phyloP scores from a whole-genome alignment of 306 rosid genomes.

The Aeschynomene evenia region DNA sequence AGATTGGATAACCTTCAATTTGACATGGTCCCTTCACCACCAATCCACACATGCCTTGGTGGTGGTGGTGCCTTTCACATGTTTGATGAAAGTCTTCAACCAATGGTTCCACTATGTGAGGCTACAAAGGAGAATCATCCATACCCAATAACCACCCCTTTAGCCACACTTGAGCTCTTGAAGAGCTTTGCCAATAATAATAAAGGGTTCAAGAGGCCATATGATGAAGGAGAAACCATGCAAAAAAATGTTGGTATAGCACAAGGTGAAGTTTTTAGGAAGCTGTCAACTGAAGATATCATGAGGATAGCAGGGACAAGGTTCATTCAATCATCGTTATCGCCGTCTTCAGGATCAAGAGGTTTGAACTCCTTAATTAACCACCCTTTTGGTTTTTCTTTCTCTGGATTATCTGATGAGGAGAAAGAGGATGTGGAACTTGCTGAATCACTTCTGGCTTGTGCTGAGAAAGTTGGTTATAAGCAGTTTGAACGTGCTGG shows the following conservation, averaged over 20 bases:
- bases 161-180: conserved; percentile 54
- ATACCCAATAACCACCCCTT: conserved; percentile 19
- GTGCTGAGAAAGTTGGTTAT: conserved; percentile 63
- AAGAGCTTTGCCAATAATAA: conserved; percentile 40
- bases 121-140: conserved; percentile 28
- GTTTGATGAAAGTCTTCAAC: conserved; percentile 23
- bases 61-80: conserved; percentile 4
- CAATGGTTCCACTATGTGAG: conserved; percentile 22
- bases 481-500: conserved; percentile 50
- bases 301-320: conserved; percentile 63
- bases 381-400: conserved; percentile 49
- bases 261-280: background rate
- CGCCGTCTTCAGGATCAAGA: conserved; percentile 21
- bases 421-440: conserved; percentile 52
- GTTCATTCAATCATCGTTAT: conserved; percentile 53
- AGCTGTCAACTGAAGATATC: conserved; percentile 57
- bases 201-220: conserved; percentile 37
- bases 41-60: conserved; percentile 25
- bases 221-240: conserved; percentile 27
- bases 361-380: conserved; percentile 19
- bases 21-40: conserved; percentile 43
- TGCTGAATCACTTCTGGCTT: conserved; percentile 56
- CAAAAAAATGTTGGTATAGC: conserved; percentile 25
- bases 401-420: conserved; percentile 47
- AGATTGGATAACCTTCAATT: conserved; percentile 35